Conservation (phyloP, 2,329 filamentous ascomycete genomes). For the Lizonia empirigonia region DNA sequence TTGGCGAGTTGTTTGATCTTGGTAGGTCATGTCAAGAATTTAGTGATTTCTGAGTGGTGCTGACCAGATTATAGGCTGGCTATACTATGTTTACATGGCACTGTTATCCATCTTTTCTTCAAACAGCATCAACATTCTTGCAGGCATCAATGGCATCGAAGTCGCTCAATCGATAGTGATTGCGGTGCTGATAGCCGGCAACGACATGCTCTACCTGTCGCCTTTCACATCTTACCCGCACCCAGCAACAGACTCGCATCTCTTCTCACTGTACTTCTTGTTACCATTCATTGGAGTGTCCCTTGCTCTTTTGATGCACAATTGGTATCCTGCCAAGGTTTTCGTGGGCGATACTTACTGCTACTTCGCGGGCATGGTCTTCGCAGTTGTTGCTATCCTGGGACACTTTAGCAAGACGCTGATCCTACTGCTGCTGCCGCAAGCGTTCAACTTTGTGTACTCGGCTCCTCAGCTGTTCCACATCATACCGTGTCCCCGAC, state of each 20-base stretch:
- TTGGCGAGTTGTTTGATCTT: slow-evolving; percentile 85
- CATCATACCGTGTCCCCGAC: slow-evolving; percentile 87
- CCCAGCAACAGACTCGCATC: slow-evolving; percentile 91
- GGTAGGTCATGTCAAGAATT: slow-evolving; percentile 41
- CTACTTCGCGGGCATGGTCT: slow-evolving; percentile 99
- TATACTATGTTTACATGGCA: slow-evolving; percentile 97
- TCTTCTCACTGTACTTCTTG: slow-evolving; percentile 94
- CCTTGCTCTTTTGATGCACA: slow-evolving; percentile 82
- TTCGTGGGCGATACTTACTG: slow-evolving; percentile 99
- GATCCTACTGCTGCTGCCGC: slow-evolving; percentile 85
- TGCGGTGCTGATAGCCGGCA: slow-evolving; percentile 79
- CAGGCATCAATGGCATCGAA: slow-evolving; percentile 98
- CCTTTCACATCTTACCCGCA: slow-evolving; percentile 78
- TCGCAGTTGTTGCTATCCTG: slow-evolving; percentile 93
- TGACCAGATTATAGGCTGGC: slow-evolving; percentile 46
- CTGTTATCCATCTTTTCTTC: slow-evolving; percentile 96
- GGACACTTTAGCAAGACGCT: slow-evolving; percentile 98
- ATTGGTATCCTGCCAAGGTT: slow-evolving; percentile 93
- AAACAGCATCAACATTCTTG: slow-evolving; percentile 99
- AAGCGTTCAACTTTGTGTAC: slow-evolving; percentile 96
- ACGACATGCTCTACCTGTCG: slow-evolving; percentile 84
- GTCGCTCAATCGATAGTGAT: slow-evolving; percentile 93
- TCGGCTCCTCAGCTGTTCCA: slow-evolving; percentile 90
- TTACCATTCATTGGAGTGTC: slow-evolving; percentile 95
- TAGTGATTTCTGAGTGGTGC: slow-evolving; percentile 5